Conservation (phyloP, 164 flowering plant species). For the Vitis cinerea region DNA sequence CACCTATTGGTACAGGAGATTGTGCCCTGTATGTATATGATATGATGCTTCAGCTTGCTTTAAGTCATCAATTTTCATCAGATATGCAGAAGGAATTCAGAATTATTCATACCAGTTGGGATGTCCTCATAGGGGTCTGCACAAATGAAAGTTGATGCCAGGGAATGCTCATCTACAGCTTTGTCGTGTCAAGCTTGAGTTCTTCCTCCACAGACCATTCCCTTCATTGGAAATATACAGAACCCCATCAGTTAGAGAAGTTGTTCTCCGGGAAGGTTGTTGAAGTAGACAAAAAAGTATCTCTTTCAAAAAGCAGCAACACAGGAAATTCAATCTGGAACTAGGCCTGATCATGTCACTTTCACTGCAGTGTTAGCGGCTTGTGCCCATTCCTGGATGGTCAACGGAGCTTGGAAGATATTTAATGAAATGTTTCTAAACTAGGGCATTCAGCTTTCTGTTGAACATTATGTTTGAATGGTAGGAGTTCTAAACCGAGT, state of each 20-base stretch:
- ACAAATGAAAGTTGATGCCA: no score
- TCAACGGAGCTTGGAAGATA: slow-evolving; percentile 54
- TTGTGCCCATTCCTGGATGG: slow-evolving; percentile 79
- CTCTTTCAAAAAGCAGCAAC: no score
- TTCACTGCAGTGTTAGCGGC: slow-evolving; percentile 76
- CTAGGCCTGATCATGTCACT: slow-evolving; percentile 67
- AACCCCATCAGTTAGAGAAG: slow-evolving; percentile 24
- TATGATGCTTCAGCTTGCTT: no score
- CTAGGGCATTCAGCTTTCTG: slow-evolving; percentile 31
- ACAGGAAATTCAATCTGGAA: slow-evolving; percentile 19
- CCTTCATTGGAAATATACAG: slow-evolving; percentile 26
- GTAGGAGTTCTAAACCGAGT: slow-evolving; percentile 72
- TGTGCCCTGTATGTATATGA: no score
- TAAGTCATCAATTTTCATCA: no score
- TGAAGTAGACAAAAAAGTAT: no score
- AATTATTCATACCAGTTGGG: no score
- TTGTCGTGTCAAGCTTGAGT: slow-evolving; percentile 17
- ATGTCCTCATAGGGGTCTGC: no score
- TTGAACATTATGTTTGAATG: slow-evolving; percentile 50
- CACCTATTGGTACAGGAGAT: no score
- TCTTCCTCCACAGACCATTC: slow-evolving; percentile 23
- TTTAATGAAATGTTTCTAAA: slow-evolving; percentile 43
- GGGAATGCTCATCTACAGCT: no score
- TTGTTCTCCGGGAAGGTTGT: background rate
- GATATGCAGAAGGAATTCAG: no score